These are phyloP conservation scores for Pythium periplocum DNA, from an alignment of 352 stramenopile species.

Conservation along the genomic window DNA sequence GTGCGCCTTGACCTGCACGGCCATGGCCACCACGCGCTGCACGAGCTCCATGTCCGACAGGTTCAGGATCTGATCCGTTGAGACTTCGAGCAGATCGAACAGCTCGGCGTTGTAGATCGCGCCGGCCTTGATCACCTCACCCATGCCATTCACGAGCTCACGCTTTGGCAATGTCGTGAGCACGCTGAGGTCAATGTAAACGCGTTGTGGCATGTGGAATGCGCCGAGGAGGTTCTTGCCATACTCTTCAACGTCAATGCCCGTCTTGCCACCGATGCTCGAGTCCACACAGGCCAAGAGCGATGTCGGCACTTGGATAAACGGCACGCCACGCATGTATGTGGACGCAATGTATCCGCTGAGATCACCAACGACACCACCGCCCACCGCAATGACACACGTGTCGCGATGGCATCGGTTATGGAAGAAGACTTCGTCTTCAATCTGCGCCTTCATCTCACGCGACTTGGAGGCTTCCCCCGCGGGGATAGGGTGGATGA, in stretches of 20 bases:
- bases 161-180: constrained; percentile 94
- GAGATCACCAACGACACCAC: constrained; percentile 97
- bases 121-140: constrained; percentile 98
- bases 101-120: constrained; percentile 93
- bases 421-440: constrained; percentile 76
- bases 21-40: constrained; percentile 57
- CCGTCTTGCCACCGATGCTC: constrained; percentile 97
- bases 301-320: constrained; percentile 94
- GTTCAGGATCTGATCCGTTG: constrained; percentile 76
- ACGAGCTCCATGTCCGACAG: constrained; percentile 62
- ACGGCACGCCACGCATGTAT: constrained; percentile 92
- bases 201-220: constrained; percentile 97
- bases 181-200: constrained; percentile 94
- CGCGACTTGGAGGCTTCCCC: constrained; percentile 78
- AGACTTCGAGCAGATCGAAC: constrained; percentile 92
- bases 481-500: constrained; percentile 53
- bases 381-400: constrained; percentile 88
- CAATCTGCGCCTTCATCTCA: constrained; percentile 73
- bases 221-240: constrained; percentile 98
- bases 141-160: constrained; percentile 94
- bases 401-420: constrained; percentile 82
- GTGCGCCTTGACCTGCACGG: constrained; percentile 91
- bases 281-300: constrained; percentile 99
- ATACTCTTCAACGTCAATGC: constrained; percentile 92
- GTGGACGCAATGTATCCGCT: constrained; percentile 96